Base-by-base conservation (phyloP, 495 filamentous ascomycete species). In the Xylaria flabelliformis region DNA sequence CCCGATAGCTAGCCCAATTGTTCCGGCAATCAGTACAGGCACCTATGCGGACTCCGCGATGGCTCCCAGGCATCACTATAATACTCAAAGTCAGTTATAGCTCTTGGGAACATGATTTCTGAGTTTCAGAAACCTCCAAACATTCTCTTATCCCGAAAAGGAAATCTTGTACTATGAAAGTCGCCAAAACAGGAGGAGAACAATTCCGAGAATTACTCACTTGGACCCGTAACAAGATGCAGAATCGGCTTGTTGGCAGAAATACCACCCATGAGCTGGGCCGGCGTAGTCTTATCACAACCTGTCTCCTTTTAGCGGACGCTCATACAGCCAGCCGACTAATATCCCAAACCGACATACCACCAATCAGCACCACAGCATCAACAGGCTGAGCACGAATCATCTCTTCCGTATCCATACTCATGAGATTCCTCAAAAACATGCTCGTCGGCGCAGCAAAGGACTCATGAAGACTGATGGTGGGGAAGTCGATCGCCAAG, bases 331-430 rank as follows among this genome's bases (percentile, higher is more conserved):
- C 7, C 26, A 29, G 26, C 26, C 26, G 21, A 15, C 19, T 15
- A 24, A n/a, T 63, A 62, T 36, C 4, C 29, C 9, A 41, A 15
- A 64, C n/a, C 1, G 17, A 79, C 81, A 53, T 67, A 90, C 89
- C 90, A 48, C 90, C 90, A 70, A 92, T 87, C 76, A 91, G 82
- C 34, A 92, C 84, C 55, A 87, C 88, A 0, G 87, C 88, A 78
- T 91, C 90, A 10, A 90, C 81, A 0, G 90, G 90, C 77, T 91
- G 89, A 17, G 90, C 89, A 34, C 77, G 74, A 26, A 92, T 87
- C 90, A 92, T 91, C 80, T 91, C 90, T 76, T 92, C 90, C 0
- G 90, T 91, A 75, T 92, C 90, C 89, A 92, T 90, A 73, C 88
- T 89, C 90, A 92, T 91, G 55, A 91, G 65, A 75, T 91, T 92